Evolutionary conservation across 371 early-diverging fungal genomes (phyloP), one percentile per base, ranked within the genome.

Genomic region (Haplosporangium sp.): DNA sequence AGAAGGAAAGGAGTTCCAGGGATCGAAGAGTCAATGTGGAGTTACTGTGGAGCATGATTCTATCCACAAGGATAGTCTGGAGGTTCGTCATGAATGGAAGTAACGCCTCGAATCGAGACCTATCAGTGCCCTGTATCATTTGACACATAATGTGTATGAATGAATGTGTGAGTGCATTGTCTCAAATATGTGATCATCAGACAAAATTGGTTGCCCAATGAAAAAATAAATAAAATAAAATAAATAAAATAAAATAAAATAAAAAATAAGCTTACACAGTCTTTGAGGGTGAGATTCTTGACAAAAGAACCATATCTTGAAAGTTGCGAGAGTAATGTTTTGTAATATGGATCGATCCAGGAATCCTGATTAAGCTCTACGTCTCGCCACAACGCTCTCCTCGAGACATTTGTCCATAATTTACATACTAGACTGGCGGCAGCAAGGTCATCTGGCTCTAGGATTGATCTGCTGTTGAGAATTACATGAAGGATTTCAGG

Each of bases 281-380:
- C 79, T 44, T 52, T 63, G 35, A 79, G 57, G 1, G 61, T 50
- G 39, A 79, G 64, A n/a, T 64, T 74, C 34, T 52, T 48, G 1
- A 74, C 74, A 44, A 71, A 55, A 1, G 44, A 38, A 5, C 79
- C 79, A 38, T 74, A 20, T 8, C 11, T 55, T 11, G 35, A 15
- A 42, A 79, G 70, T 20, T 79, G 79, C 34, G 42, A 20, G 34
- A 56, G 27, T 5, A 79, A 58, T 8, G 63, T 45, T 3, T 60
- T 27, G 53, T 77, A 69, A 37, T 64, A 53, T 11, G 69, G 69
- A 62, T 72, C 72, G 17, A 56, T 52, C 79, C 74, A 79, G 3
- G 79, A 67, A 13, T 66, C 79, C 48, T 67, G 56, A 47, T 67
- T 67, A 39, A 79, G 79, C 34, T 70, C 79, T 20, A 79, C 44